Percentiles rank a stretch among this genome's conserved stretches.
Evolutionary conservation across 139 green algal genomes (phyloP).

Genomic region (Asterochloris erici): DNA sequence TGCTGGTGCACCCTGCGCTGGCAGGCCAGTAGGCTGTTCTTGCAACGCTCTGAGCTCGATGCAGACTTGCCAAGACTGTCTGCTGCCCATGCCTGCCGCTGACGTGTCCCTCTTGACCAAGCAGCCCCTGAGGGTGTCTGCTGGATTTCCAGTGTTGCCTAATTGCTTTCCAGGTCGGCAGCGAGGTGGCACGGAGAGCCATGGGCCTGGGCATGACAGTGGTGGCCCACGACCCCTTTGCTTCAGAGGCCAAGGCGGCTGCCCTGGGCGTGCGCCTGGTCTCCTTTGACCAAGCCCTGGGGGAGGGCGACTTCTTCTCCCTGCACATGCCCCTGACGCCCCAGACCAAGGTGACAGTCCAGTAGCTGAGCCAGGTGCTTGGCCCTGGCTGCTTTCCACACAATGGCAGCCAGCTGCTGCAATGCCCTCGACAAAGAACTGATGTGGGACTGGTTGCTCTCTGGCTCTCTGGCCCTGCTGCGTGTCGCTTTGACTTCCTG

Average conservation of each 20-base stretch:
- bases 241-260: constrained; percentile 69
- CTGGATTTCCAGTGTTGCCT: neutral
- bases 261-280: constrained; percentile 83
- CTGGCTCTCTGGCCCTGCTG: no score
- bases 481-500: no score
- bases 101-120: neutral
- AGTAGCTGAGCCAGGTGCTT: no score
- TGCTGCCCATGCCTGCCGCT: no score
- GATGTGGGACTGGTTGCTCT: no score
- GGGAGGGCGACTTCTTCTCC: constrained; percentile 77
- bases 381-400: no score
- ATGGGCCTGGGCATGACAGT: constrained; percentile 84
- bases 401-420: no score
- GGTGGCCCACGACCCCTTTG: constrained; percentile 92
- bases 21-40: no score
- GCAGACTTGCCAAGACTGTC: no score
- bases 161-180: constrained; percentile 61
- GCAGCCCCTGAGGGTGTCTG: neutral
- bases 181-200: constrained; percentile 83
- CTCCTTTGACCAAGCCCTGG: constrained; percentile 81
- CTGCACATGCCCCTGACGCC: constrained; percentile 88
- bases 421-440: no score
- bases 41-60: neutral
- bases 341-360: constrained; percentile 43
- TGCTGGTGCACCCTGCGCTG: no score